phyloP scores from a whole-genome alignment of 768 basidiomycete genomes.

The Russula emetica region DNA sequence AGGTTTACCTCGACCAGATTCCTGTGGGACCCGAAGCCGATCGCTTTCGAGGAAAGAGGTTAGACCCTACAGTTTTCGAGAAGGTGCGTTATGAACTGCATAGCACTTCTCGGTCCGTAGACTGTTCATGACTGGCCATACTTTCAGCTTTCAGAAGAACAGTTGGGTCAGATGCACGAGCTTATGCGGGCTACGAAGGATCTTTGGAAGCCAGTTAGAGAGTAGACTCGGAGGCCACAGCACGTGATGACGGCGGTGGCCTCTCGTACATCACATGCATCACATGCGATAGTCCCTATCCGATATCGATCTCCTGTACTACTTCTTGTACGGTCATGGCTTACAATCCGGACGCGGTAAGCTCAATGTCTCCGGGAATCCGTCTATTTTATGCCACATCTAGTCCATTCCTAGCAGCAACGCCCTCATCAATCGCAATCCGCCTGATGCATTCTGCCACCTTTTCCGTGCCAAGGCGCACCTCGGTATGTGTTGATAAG shows the following conservation, averaged over 20 bases:
- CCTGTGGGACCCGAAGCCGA: slow-evolving; percentile 45
- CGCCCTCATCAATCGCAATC: neutral
- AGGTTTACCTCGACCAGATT: slow-evolving; percentile 77
- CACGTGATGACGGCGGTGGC: neutral
- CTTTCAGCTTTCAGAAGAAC: slow-evolving; percentile 78
- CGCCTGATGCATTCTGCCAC: neutral
- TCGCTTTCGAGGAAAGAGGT: slow-evolving; percentile 56
- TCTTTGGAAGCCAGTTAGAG: slow-evolving; percentile 65
- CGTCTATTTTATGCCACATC: neutral
- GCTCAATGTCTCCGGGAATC: neutral
- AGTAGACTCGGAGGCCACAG: neutral
- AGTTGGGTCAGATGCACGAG: slow-evolving; percentile 91
- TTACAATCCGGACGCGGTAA: slow-evolving; percentile 7
- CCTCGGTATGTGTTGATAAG: slow-evolving; percentile 1
- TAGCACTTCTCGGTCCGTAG: neutral
- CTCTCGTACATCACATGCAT: too few relatives aligned
- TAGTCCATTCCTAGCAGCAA: slow-evolving; percentile 5
- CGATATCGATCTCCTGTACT: neutral
- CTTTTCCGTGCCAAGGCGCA: slow-evolving; percentile 5
- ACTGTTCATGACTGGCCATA: slow-evolving; percentile 5
- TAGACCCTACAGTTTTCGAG: slow-evolving; percentile 70
- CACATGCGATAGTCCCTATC: neutral
- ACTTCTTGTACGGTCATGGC: slow-evolving; percentile 4
- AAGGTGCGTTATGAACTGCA: slow-evolving; percentile 46
- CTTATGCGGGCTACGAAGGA: slow-evolving; percentile 89